Conservation (phyloP, 306 rosid genomes). For the Ormosia semicastrata region DNA sequence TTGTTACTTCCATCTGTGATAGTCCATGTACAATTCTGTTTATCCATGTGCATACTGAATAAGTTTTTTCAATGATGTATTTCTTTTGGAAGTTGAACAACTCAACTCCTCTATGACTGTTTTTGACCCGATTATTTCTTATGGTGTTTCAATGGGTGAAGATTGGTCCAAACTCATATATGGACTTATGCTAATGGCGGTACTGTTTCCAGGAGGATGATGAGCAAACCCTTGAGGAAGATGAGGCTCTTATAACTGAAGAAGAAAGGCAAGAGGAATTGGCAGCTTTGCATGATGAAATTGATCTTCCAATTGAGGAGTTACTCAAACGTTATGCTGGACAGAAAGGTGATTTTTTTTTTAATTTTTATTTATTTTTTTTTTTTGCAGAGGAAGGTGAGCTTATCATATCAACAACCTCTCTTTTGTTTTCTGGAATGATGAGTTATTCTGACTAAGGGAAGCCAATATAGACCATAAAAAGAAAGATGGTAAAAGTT, state of each 20-base stretch:
- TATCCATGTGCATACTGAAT: conserved; percentile 4
- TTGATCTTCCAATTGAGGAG: conserved; percentile 92
- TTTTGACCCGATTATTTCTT: conserved; percentile 26
- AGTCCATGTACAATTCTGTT: background rate
- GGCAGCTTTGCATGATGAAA: conserved; percentile 81
- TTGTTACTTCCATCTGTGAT: background rate
- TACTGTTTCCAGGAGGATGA: conserved; percentile 87
- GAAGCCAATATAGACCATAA: conserved; percentile 11
- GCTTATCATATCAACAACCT: background rate
- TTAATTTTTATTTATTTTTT: no score
- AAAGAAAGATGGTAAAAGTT: background rate
- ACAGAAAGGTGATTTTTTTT: conserved; percentile 48
- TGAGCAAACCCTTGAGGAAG: conserved; percentile 85
- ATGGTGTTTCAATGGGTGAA: conserved; percentile 22
- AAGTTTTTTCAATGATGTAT: conserved; percentile 6
- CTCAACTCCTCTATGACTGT: conserved; percentile 7
- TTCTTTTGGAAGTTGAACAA: conserved; percentile 23
- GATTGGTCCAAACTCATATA: conserved; percentile 12
- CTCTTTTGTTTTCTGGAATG: background rate
- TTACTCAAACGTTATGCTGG: conserved; percentile 71
- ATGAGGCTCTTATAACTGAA: conserved; percentile 80
- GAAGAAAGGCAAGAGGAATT: conserved; percentile 86
- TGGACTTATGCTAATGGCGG: conserved; percentile 27
- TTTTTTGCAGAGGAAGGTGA: conserved; percentile 8
- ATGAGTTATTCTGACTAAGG: background rate